Evolutionary conservation across 164 flowering plant genomes (phyloP).

Genomic region (Paratinospora sagittata): DNA sequence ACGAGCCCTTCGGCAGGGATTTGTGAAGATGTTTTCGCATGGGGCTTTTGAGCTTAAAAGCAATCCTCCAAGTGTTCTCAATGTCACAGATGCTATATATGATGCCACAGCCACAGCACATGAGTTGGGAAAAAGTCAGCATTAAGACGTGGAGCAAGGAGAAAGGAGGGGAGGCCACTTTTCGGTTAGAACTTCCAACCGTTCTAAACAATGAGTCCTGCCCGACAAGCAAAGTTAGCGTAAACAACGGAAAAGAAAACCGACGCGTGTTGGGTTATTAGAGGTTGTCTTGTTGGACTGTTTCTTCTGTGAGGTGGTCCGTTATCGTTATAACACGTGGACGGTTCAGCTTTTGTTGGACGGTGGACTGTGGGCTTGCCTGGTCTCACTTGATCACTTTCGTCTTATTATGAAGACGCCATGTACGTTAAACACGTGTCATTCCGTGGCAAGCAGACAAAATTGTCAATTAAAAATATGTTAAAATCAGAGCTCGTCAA

Average conservation of each 20-base stretch:
- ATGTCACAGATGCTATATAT: too few relatives aligned
- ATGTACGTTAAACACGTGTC: too few relatives aligned
- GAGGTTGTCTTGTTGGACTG: not conserved
- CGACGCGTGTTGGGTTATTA: not conserved
- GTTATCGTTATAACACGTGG: not conserved
- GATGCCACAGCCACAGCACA: too few relatives aligned
- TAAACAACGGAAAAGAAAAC: not conserved
- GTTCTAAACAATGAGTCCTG: not conserved
- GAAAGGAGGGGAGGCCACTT: not conserved
- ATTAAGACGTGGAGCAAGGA: not conserved
- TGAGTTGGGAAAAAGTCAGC: too few relatives aligned
- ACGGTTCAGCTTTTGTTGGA: not conserved
- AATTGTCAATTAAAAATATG: too few relatives aligned
- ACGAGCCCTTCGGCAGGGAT: too few relatives aligned
- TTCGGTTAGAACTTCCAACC: not conserved
- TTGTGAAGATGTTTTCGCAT: too few relatives aligned
- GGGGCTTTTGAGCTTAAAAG: not conserved
- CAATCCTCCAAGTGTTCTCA: too few relatives aligned
- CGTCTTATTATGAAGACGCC: too few relatives aligned
- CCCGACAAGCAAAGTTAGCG: not conserved
- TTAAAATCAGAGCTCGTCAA: too few relatives aligned
- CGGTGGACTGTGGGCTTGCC: not conserved
- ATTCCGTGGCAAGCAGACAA: too few relatives aligned
- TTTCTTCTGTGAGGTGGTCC: not conserved
- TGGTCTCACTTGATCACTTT: not conserved